Conservation (phyloP, 495 filamentous ascomycete genomes). For the Xeromyces bisporus region DNA sequence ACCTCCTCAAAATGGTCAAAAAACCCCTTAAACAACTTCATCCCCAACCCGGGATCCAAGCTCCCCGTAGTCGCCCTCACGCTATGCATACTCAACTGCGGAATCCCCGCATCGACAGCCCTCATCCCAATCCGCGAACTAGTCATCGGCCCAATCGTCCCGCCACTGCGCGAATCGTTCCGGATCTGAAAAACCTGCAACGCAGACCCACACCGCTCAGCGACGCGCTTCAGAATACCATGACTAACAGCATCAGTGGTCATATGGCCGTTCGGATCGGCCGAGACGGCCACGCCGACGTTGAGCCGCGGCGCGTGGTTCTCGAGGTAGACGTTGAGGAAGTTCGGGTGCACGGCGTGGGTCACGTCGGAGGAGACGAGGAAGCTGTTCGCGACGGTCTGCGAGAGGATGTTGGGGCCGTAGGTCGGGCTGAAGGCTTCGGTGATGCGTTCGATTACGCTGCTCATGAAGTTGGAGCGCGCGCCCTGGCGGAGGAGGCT, state of each 20-base stretch:
- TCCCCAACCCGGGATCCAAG: conserved; percentile 74
- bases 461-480: conserved; percentile 67
- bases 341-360: conserved; percentile 93
- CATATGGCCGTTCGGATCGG: conserved; percentile 88
- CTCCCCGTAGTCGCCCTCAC: conserved; percentile 82
- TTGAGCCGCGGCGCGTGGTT: conserved; percentile 83
- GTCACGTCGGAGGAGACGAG: conserved; percentile 84
- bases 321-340: conserved; percentile 59
- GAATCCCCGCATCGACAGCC: conserved; percentile 77
- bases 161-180: conserved; percentile 74
- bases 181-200: conserved; percentile 90
- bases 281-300: conserved; percentile 64
- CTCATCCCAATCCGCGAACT: conserved; percentile 64
- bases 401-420: conserved; percentile 52
- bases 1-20: conserved; percentile 78
- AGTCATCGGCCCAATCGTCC: conserved; percentile 91
- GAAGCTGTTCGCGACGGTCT: conserved; percentile 86
- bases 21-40: conserved; percentile 78
- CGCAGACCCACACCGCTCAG: conserved; percentile 46
- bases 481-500: conserved; percentile 82
- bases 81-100: conserved; percentile 88
- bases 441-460: conserved; percentile 60
- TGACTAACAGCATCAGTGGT: conserved; percentile 72
- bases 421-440: conserved; percentile 45
- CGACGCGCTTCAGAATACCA: conserved; percentile 57